Evolutionary conservation across 1,139 yeast species (phyloP), one percentile per base, ranked within the genome.

Genomic region (Nakaseomyces delphensis): DNA sequence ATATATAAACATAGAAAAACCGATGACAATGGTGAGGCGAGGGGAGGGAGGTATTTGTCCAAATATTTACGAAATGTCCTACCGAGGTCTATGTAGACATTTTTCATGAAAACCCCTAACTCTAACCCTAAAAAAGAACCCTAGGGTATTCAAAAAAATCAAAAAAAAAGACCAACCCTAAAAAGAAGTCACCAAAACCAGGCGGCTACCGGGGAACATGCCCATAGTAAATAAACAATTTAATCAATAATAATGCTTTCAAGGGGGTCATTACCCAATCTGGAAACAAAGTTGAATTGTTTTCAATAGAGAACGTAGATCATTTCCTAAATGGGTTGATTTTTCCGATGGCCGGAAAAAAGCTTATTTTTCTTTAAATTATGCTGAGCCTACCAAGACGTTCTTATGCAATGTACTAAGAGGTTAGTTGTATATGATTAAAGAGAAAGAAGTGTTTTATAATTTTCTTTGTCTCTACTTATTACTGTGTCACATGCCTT

Each of bases 141-240:
- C 24, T 21, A 21, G 24, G 10, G 10, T 8, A 21, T 8, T 10
- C 24, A 21, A n/a, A 21, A 21, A 21, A 21, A 21, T 10, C 24
- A 21, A n/a, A 23, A 23, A 23, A 23, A 23, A 23, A 23, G 10
- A 23, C 6, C 10, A 23, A 23, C 25, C 29, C 29, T 3, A 27
- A 27, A 7, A 27, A 27, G 3, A 27, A 27, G 14, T 3, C n/a
- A n/a, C n/a, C 9, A 2, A 27, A 10, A 11, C 14, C 29, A 10
- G 14, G 31, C 31, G 31, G 31, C 31, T 28, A 28, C 31, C 31
- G 31, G 31, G 31, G 13, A 28, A 28, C 31, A 4, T 13, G n/a
- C n/a, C n/a, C n/a, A n/a, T n/a, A n/a, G n/a, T n/a, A n/a, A n/a
- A n/a, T n/a, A n/a, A n/a, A n/a, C n/a, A n/a, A n/a, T n/a, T n/a